These are phyloP conservation scores for Lecanicillium sp. DNA, from an alignment of 2,329 filamentous ascomycete species.

Conservation along the genomic window DNA sequence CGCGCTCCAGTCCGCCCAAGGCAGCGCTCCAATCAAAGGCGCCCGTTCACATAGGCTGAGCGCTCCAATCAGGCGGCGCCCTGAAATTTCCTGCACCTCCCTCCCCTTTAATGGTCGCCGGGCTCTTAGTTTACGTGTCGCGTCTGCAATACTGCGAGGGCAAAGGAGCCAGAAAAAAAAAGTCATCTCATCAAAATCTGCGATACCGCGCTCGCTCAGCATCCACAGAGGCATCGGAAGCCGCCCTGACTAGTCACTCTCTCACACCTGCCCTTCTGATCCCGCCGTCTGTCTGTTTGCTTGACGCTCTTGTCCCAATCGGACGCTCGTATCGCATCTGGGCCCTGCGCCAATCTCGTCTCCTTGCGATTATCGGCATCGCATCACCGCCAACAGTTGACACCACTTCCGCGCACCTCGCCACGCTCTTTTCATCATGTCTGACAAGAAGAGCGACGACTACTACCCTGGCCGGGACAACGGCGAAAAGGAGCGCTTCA, in stretches of 20 bases:
- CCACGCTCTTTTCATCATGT: slow-evolving; percentile 7
- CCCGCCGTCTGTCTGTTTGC: neutral
- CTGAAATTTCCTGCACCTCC: slow-evolving; percentile 13
- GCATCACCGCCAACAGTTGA: neutral
- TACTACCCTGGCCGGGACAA: slow-evolving; percentile 9
- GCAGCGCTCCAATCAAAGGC: too few species aligned
- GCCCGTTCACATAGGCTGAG: too few species aligned
- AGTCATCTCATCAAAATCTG: slow-evolving; percentile 1
- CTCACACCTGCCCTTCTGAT: neutral
- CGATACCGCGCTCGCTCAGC: neutral
- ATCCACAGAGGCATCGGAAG: neutral
- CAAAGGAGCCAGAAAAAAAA: neutral
- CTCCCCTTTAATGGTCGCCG: slow-evolving; percentile 9
- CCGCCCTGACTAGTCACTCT: neutral
- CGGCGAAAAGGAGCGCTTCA: slow-evolving; percentile 15
- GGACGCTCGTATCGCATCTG: neutral
- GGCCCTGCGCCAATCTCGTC: neutral
- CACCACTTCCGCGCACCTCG: neutral
- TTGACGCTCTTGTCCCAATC: neutral
- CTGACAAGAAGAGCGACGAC: slow-evolving; percentile 14
- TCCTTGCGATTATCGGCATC: too few species aligned
- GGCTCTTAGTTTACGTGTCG: slow-evolving; percentile 8
- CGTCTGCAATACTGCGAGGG: slow-evolving; percentile 6
- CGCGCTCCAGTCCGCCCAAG: neutral
- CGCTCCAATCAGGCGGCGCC: slow-evolving; percentile 10